phyloP scores from a whole-genome alignment of 2,329 filamentous ascomycete genomes.

The Bretziella fagacearum region DNA sequence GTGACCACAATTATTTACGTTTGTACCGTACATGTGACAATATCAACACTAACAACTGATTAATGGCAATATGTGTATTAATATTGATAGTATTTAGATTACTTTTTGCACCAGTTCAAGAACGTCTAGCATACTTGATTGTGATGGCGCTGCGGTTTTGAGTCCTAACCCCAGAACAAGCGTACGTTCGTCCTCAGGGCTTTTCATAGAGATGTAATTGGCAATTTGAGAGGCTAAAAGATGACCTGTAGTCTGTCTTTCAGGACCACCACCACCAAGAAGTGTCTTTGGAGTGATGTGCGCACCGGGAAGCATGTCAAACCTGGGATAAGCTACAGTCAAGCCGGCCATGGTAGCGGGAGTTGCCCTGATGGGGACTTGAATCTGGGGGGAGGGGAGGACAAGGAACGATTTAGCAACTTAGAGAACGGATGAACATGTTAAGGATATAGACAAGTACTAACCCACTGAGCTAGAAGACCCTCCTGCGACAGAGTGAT shows the following conservation, averaged over 20 bases:
- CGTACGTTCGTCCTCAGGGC: slow-evolving; percentile 45
- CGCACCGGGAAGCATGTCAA: slow-evolving; percentile 49
- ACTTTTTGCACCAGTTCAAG: slow-evolving; percentile 44
- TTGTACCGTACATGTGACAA: too few relatives aligned
- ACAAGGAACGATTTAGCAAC: too few relatives aligned
- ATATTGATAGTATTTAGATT: slow-evolving; percentile 4
- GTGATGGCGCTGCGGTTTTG: slow-evolving; percentile 30
- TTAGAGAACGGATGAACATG: too few relatives aligned
- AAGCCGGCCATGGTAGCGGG: slow-evolving; percentile 22
- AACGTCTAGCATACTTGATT: slow-evolving; percentile 46
- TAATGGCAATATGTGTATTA: neutral
- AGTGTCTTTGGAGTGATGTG: slow-evolving; percentile 77
- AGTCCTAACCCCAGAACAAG: slow-evolving; percentile 47
- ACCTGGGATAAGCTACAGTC: slow-evolving; percentile 6
- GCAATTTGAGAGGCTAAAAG: slow-evolving; percentile 81
- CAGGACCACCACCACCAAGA: slow-evolving; percentile 63
- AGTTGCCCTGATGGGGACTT: slow-evolving; percentile 58
- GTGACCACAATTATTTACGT: too few relatives aligned
- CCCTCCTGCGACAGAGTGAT: slow-evolving; percentile 78
- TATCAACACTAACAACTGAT: too few relatives aligned
- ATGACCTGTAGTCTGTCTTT: slow-evolving; percentile 70
- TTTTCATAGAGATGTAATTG: slow-evolving; percentile 54
- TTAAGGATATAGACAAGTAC: too few relatives aligned
- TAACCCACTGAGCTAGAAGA: slow-evolving; percentile 79
- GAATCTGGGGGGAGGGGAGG: slow-evolving; percentile 45